These are phyloP conservation scores for Russula lepida DNA, from an alignment of 768 basidiomycete genomes.

Conservation along the genomic window DNA sequence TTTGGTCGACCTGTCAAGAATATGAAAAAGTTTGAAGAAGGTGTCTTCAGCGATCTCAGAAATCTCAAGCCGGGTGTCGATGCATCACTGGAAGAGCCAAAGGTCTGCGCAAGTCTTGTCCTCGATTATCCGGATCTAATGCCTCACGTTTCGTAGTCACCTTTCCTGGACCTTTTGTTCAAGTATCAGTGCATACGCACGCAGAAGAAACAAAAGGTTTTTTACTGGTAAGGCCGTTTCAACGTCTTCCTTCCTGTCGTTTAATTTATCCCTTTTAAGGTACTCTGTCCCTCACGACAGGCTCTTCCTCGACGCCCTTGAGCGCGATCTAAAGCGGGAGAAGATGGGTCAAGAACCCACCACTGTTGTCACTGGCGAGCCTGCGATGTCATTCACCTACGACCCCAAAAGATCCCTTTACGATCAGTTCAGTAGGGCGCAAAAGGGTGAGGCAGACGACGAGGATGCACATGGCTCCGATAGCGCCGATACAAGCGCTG, in stretches of 20 bases:
- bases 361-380: slow-evolving; percentile 67
- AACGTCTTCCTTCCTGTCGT: neutral
- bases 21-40: slow-evolving; percentile 97
- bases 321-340: slow-evolving; percentile 92
- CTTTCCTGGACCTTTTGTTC: slow-evolving; percentile 89
- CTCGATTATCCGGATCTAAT: slow-evolving; percentile 10
- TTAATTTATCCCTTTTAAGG: slow-evolving; percentile 42
- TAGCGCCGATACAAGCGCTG: slow-evolving; percentile 7
- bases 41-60: slow-evolving; percentile 86
- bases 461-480: slow-evolving; percentile 24
- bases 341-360: slow-evolving; percentile 86
- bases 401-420: slow-evolving; percentile 79
- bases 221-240: slow-evolving; percentile 66
- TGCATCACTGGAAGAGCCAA: slow-evolving; percentile 92
- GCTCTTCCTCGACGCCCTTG: slow-evolving; percentile 92
- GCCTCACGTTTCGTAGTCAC: slow-evolving; percentile 49
- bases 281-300: slow-evolving; percentile 96
- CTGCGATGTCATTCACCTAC: slow-evolving; percentile 81
- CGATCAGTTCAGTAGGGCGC: slow-evolving; percentile 68
- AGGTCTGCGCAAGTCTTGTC: slow-evolving; percentile 39
- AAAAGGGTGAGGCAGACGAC: slow-evolving; percentile 28
- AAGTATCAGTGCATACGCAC: slow-evolving; percentile 96
- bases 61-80: slow-evolving; percentile 92
- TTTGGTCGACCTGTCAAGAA: slow-evolving; percentile 86
- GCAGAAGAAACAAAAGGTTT: slow-evolving; percentile 99